phyloP scores from a whole-genome alignment of 1,139 yeast genomes.

The Candida tunisiensis region DNA sequence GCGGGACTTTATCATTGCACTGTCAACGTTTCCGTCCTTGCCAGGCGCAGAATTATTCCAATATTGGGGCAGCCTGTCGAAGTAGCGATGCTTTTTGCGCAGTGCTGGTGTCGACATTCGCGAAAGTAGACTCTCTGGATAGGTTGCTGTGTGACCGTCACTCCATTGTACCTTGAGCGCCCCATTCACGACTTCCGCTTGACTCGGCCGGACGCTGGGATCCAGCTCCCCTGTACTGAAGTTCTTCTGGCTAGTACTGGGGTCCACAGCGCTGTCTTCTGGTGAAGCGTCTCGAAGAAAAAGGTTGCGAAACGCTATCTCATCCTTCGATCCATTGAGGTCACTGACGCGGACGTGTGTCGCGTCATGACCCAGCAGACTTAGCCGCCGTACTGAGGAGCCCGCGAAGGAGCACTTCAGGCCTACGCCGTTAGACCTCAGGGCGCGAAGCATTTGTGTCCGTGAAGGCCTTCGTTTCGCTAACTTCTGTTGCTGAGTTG shows the following conservation, averaged over 20 bases:
- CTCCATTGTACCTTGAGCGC: conserved; percentile 36
- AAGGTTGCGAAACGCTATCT: conserved; percentile 34
- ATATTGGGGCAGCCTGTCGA: conserved; percentile 13
- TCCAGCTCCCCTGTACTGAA: conserved; percentile 44
- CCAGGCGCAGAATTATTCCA: conserved; percentile 16
- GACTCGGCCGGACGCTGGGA: conserved; percentile 9
- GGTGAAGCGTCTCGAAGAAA: conserved; percentile 54
- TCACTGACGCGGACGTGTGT: conserved; percentile 12
- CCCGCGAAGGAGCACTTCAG: too few species aligned
- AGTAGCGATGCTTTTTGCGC: conserved; percentile 21
- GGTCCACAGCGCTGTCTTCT: conserved; percentile 34
- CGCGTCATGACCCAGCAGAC: conserved; percentile 1
- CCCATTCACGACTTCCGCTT: conserved; percentile 18
- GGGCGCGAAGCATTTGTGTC: background rate
- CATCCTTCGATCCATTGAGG: too few species aligned
- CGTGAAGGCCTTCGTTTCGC: background rate
- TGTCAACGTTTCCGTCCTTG: conserved; percentile 25
- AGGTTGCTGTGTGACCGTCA: too few species aligned
- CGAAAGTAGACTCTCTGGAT: conserved; percentile 28
- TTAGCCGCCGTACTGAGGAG: conserved; percentile 1
- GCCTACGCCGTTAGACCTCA: background rate
- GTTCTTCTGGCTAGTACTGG: conserved; percentile 40
- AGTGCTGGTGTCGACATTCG: conserved; percentile 30
- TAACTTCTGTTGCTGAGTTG: background rate
- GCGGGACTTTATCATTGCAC: too few species aligned